Evolutionary conservation across 176 grass and related monocot species (phyloP), one percentile per base, ranked within the genome.

Genomic region (Urochloa ruziziensis): DNA sequence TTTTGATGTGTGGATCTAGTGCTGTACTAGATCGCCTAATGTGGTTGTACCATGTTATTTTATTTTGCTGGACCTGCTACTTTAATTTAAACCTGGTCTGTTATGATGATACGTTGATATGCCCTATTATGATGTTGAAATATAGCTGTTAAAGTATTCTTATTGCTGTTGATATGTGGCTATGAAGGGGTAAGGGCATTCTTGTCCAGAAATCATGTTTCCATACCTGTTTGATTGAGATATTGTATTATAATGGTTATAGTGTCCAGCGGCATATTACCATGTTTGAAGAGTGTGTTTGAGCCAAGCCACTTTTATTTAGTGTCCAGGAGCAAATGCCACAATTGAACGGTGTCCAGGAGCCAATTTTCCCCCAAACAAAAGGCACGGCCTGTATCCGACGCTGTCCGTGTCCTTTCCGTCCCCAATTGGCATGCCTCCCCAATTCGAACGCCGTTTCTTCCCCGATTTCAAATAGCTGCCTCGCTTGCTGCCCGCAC

Each of bases 391-490:
- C 7, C 54, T 23, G 67, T 18, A 15, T 46, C 66, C 39, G 23
- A 46, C 5, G 30, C n/a, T 32, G 23, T 14, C 62, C 56, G 51
- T 52, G 13, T 13, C 43, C 39, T n/a, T n/a, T n/a, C n/a, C n/a
- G n/a, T n/a, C n/a, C n/a, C n/a, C n/a, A n/a, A n/a, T n/a, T n/a
- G n/a, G n/a, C n/a, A n/a, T n/a, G n/a, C n/a, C 49, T 29, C 64
- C 64, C 53, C 24, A 2, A 15, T 77, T 83, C 54, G 73, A 78
- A 72, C 73, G 7, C 33, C 35, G 54, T 35, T 19, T 30, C 56
- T 70, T 83, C 34, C 34, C 79, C 42, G 37, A 34, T 61, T 83
- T 88, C 86, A 79, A 88, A 84, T 67, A 54, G 46, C 27, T 84
- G 24, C 21, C 30, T 43, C 65, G n/a, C 32, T 54, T 52, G 37